phyloP scores from a whole-genome alignment of 1,139 yeast genomes.

The Candida buenavistaensis region DNA sequence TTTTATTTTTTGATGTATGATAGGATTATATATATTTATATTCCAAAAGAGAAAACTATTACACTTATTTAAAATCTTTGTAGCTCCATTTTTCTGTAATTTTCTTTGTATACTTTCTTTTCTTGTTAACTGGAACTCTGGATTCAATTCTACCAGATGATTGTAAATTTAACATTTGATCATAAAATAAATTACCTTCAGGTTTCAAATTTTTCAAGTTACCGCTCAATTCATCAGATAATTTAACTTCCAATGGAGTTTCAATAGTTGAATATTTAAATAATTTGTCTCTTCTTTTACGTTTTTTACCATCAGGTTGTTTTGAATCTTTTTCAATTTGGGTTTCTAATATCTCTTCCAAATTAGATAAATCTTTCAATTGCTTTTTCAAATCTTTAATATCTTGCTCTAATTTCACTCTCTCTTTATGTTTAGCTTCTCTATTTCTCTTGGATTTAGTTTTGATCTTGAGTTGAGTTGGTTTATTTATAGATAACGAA shows the following conservation, averaged over 20 bases:
- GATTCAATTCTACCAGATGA: conserved; percentile 85
- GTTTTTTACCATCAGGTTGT: conserved; percentile 21
- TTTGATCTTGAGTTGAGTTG: conserved; percentile 69
- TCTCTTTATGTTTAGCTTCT: conserved; percentile 64
- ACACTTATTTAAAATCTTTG: conserved; percentile 69
- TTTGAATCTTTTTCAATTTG: conserved; percentile 25
- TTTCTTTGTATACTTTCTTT: conserved; percentile 68
- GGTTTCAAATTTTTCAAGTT: conserved; percentile 83
- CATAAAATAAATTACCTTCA: conserved; percentile 85
- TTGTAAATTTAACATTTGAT: conserved; percentile 79
- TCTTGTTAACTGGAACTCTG: conserved; percentile 68
- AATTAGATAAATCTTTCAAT: conserved; percentile 56
- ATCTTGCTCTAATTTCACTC: conserved; percentile 53
- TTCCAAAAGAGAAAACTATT: no score
- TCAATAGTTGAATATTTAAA: conserved; percentile 60
- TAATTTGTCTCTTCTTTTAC: conserved; percentile 31
- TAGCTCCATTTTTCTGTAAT: conserved; percentile 90
- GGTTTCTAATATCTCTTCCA: conserved; percentile 50
- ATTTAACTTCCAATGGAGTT: conserved; percentile 77
- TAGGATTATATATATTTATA: no score
- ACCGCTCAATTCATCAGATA: conserved; percentile 85
- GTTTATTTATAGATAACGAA: conserved; percentile 68
- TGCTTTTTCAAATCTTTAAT: conserved; percentile 58
- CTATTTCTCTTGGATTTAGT: conserved; percentile 76
- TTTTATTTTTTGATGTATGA: no score